Conservation (phyloP, 495 filamentous ascomycete species). For the Venustampulla echinocandica region DNA sequence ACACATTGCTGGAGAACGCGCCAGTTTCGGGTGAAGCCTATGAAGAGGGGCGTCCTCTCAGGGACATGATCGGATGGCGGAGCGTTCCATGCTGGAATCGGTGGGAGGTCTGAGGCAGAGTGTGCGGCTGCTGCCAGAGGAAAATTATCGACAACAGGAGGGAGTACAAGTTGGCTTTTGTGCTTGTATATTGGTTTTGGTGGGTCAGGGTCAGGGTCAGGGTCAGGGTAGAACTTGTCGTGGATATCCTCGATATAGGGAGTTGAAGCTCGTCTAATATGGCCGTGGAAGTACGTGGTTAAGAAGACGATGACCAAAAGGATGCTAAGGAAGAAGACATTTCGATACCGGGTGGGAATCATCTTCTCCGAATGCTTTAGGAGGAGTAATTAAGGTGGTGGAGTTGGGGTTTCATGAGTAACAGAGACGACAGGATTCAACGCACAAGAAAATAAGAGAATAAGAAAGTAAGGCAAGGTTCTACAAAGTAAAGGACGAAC, state of each 20-base stretch:
- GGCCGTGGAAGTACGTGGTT: neutral
- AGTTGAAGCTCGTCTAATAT: neutral
- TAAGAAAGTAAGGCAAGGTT: too few relatives aligned
- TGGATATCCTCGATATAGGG: neutral
- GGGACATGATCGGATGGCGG: conserved; percentile 29
- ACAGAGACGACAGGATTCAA: too few relatives aligned
- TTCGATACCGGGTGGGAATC: neutral
- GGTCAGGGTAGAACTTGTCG: neutral
- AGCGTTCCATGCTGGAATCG: conserved; percentile 35
- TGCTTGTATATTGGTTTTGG: conserved; percentile 8
- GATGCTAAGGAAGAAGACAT: neutral
- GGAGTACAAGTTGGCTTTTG: neutral
- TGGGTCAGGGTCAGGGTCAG: neutral
- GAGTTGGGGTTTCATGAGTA: too few relatives aligned
- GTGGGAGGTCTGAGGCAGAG: conserved; percentile 26
- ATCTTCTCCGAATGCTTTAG: too few relatives aligned
- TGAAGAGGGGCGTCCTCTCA: conserved; percentile 44
- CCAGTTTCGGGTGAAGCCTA: conserved; percentile 54
- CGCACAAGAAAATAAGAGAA: too few relatives aligned
- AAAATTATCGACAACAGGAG: conserved; percentile 20
- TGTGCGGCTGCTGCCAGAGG: conserved; percentile 15
- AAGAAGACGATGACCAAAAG: neutral
- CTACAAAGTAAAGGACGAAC: too few relatives aligned
- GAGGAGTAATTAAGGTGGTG: too few relatives aligned
- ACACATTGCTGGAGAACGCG: conserved; percentile 51